Base-by-base conservation (phyloP, 345 rosid species). In the Hypericum androsaemum region DNA sequence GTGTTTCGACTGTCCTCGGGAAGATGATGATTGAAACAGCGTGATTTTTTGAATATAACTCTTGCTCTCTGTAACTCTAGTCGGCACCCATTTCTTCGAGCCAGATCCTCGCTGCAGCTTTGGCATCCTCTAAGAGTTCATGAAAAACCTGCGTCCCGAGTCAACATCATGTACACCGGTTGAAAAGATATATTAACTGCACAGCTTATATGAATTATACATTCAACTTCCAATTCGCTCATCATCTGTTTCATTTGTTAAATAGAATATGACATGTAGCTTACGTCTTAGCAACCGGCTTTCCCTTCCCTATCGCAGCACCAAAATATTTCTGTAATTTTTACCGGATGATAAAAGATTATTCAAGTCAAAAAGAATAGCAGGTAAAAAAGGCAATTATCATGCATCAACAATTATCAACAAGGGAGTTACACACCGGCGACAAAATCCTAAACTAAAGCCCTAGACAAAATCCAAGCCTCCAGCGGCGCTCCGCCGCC, bases 51-150 rank as follows among this genome's bases (percentile, higher is more conserved):
- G 32, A 22, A 22, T 22, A 22, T 4, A 22, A 22, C 4, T 22
- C 32, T 4, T 22, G 32, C 32, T 22, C 32, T 22, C 32, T 22
- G 32, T 22, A 22, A 22, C 32, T 22, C 4, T 66, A 92, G 78
- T 92, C 98, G 9, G 98, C 97, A 77, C 88, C 98, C 95, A 92
- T 92, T 65, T 92, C 97, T 69, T 92, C 98, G 37, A 92, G 77
- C 0, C 96, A 97, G 46, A 66, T 70, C 59, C 68, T 81, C 41
- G 98, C 98, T 8, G 98, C 97, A 46, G 76, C 61, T 70, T 85
- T 92, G 35, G 98, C 97, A 65, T 85, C 97, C 80, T 92, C 97
- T 38, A 92, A 56, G 50, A 92, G 87, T 5, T 77, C 82, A 13
- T 81, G 89, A 0, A 96, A 96, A 52, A 92, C 95, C 98, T 92